phyloP scores from a whole-genome alignment of 2,329 filamentous ascomycete genomes.

The Cercospora sesami region DNA sequence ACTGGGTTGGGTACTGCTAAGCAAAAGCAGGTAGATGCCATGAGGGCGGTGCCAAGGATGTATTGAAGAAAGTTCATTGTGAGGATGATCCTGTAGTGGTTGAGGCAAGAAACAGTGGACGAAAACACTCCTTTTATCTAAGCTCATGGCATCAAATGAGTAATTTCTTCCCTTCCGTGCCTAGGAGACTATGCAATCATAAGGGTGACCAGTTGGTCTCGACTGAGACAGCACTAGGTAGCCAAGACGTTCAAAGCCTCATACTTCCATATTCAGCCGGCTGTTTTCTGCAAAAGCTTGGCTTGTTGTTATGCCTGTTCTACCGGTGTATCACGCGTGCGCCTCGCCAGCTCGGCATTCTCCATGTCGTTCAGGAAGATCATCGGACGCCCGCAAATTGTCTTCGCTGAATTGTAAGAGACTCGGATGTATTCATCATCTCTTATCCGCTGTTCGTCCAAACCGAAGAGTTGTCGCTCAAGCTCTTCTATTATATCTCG shows the following conservation, averaged over 20 bases:
- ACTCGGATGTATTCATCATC: neutral
- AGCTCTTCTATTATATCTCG: neutral
- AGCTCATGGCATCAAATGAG: neutral
- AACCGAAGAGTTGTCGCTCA: neutral
- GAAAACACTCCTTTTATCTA: neutral
- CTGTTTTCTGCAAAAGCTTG: neutral
- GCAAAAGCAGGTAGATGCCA: neutral
- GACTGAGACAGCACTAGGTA: neutral
- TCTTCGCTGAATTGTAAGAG: neutral
- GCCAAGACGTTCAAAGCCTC: neutral
- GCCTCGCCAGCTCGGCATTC: neutral
- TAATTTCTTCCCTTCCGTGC: neutral
- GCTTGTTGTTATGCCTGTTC: neutral
- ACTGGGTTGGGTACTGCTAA: neutral
- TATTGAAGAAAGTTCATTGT: neutral
- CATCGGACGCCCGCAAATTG: neutral
- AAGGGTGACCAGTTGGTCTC: neutral
- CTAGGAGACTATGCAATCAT: neutral
- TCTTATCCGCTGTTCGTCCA: neutral
- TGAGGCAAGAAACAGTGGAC: neutral
- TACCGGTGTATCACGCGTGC: neutral
- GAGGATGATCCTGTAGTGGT: neutral
- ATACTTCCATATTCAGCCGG: neutral
- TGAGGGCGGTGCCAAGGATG: neutral
- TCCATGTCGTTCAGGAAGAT: neutral